Evolutionary conservation across 148 eudicot genomes (phyloP).

Genomic region (Polygonum aviculare): DNA sequence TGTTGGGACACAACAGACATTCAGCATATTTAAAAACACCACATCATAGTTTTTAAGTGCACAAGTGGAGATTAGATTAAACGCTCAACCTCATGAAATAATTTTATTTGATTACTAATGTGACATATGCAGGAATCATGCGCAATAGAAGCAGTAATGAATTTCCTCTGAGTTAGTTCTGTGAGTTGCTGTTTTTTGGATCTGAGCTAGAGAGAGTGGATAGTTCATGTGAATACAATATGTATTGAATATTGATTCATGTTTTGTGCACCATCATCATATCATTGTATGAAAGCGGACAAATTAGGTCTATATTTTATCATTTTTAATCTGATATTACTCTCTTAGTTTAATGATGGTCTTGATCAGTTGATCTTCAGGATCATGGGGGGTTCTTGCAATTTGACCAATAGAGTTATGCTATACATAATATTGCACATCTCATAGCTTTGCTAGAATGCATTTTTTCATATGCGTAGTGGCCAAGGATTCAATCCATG

Average conservation of each 20-base stretch:
- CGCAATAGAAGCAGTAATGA: not conserved
- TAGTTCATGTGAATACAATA: not conserved
- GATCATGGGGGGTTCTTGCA: not conserved
- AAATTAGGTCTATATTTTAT: not conserved
- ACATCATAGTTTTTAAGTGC: too few relatives aligned
- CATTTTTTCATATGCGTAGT: not conserved
- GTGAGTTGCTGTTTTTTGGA: not conserved
- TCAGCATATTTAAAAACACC: too few relatives aligned
- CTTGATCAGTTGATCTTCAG: not conserved
- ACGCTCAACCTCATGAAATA: too few relatives aligned
- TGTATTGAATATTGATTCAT: not conserved
- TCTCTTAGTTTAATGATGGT: not conserved
- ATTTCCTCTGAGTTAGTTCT: not conserved
- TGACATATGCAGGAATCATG: too few relatives aligned
- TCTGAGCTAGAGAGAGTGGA: not conserved
- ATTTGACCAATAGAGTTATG: not conserved
- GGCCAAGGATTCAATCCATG: not conserved
- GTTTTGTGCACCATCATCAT: not conserved
- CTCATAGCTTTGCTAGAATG: not conserved
- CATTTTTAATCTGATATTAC: not conserved
- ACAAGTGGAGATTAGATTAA: too few relatives aligned
- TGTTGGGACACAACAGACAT: too few relatives aligned
- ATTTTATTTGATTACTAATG: too few relatives aligned
- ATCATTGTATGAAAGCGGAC: not conserved
- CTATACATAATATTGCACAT: not conserved